Evolutionary conservation across 164 flowering plant species (phyloP), one percentile per base, ranked within the genome.

Genomic region (Litsea cubeba): DNA sequence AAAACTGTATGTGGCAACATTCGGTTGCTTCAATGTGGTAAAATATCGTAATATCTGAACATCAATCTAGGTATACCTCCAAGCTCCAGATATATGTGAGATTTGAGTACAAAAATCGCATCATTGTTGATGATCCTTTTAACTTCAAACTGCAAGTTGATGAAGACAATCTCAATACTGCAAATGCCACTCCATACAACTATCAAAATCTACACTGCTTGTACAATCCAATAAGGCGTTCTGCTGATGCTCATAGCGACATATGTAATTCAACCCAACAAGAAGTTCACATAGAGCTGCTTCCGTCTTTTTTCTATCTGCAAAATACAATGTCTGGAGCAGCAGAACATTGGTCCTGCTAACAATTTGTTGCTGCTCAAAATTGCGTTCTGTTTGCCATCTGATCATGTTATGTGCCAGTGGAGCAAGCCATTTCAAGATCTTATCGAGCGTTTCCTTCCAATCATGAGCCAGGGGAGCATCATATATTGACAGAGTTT

Each of bases 331-430:
- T 20, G 99, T 94, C 79, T 96, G 99, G 6, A 96, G 88, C 75
- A 96, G 81, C 73, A 96, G 95, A 71, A 94, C 97, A 77, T 91
- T 96, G 2, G 96, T 88, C 63, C 92, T 77, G 1, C 80, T 68
- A 24, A 90, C 88, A 62, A 91, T 90, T 17, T 92, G 97, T 24
- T 90, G 94, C 69, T 94, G 98, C 86, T 92, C 98, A 69, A 92
- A 86, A 81, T 91, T 96, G 8, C 97, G 89, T 78, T 96, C 99
- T 3, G 94, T 92, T 72, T 96, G 99, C 99, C 99, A 96, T 78
- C 91, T 80, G 79, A 96, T 94, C 98, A 88, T 96, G 84, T 91
- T 91, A 79, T 91, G 97, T 0, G 98, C 99, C 46, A 96, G 76
- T 1, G 98, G 99, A 2, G 90, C 91, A 54, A 96, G 88, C 99